These are phyloP conservation scores for Penicillium janthinellum DNA, from an alignment of 2,329 filamentous ascomycete genomes.

Conservation along the genomic window DNA sequence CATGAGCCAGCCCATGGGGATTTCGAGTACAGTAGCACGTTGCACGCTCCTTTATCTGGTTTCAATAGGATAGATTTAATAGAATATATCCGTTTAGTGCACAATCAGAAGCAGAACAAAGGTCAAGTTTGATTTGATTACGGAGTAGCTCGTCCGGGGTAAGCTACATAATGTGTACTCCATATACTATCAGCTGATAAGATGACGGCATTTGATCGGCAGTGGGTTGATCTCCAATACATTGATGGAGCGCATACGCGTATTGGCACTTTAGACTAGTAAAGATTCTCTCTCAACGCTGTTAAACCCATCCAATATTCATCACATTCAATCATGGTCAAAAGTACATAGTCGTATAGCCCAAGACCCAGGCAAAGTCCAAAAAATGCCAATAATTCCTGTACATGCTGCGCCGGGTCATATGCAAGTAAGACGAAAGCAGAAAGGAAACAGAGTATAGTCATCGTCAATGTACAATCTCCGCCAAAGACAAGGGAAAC, in stretches of 20 bases:
- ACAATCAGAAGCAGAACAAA: not conserved
- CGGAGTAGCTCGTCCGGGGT: no score
- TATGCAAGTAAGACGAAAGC: constrained; percentile 24
- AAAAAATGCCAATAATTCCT: constrained; percentile 14
- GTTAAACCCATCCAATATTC: not conserved
- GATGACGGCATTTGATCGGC: not conserved
- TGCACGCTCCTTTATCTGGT: no score
- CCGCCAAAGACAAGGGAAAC: not conserved
- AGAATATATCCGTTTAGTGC: no score
- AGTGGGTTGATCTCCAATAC: not conserved
- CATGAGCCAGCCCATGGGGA: not conserved
- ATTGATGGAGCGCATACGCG: not conserved
- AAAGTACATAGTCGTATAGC: constrained; percentile 22
- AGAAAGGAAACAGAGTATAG: constrained; percentile 17
- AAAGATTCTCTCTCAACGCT: not conserved
- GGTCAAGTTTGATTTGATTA: not conserved
- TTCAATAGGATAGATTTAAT: not conserved
- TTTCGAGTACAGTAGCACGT: not conserved
- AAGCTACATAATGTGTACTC: not conserved
- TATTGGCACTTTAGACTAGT: not conserved
- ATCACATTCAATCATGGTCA: constrained; percentile 28
- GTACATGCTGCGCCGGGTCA: constrained; percentile 28
- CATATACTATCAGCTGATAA: not conserved
- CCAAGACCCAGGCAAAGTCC: constrained; percentile 9
- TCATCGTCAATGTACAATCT: constrained; percentile 23